phyloP scores from a whole-genome alignment of 306 rosid genomes.

The Rubus idaeus region DNA sequence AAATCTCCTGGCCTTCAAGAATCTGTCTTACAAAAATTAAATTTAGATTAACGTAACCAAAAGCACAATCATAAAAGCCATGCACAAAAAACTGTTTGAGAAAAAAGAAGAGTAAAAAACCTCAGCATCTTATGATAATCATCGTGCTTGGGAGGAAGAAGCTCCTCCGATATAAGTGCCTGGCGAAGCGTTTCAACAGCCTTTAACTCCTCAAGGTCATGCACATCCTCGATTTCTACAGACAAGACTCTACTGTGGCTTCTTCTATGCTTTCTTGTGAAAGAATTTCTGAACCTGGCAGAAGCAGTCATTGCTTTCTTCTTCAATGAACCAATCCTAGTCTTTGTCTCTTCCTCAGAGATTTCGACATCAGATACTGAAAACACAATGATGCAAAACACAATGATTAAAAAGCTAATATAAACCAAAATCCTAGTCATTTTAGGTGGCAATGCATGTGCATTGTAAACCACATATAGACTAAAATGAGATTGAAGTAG shows the following conservation, averaged over 20 bases:
- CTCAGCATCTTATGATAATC: constrained; percentile 93
- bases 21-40: constrained; percentile 42
- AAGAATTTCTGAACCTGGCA: constrained; percentile 55
- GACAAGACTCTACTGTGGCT: constrained; percentile 75
- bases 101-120: constrained; percentile 25
- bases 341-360: constrained; percentile 46
- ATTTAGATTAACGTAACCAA: background rate
- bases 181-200: constrained; percentile 74
- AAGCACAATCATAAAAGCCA: background rate
- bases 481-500: background rate
- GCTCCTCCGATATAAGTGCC: constrained; percentile 69
- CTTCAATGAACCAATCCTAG: constrained; percentile 50
- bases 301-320: constrained; percentile 68
- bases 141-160: constrained; percentile 79
- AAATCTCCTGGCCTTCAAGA: constrained; percentile 85
- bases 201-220: constrained; percentile 64
- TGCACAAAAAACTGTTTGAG: background rate
- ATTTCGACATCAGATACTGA: constrained; percentile 30
- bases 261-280: constrained; percentile 61
- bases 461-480: background rate
- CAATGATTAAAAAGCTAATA: background rate
- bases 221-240: constrained; percentile 75
- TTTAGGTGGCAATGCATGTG: background rate
- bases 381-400: background rate
- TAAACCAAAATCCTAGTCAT: background rate